Percentiles rank a stretch among this genome's conserved stretches.
phyloP scores from a whole-genome alignment of 257 asterid genomes.

The Fraxinus americana region DNA sequence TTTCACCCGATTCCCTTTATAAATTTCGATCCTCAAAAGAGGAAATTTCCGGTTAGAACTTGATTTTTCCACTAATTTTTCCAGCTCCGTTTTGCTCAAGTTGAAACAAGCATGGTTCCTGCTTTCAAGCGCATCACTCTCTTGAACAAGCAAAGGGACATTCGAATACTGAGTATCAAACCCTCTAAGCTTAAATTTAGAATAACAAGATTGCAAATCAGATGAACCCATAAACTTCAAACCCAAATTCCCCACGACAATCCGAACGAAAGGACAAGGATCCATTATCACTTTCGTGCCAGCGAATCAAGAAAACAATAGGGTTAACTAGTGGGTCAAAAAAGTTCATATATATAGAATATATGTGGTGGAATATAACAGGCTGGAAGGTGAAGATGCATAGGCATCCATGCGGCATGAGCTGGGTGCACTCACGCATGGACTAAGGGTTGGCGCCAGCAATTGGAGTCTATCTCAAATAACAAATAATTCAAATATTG shows the following conservation, averaged over 20 bases:
- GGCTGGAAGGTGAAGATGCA: conserved; percentile 30
- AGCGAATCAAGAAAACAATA: neutral
- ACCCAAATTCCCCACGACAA: conserved; percentile 61
- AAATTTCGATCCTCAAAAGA: conserved; percentile 57
- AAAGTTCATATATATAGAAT: neutral
- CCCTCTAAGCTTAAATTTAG: conserved; percentile 72
- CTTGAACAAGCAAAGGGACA: conserved; percentile 37
- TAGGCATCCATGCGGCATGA: conserved; percentile 77
- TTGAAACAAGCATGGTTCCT: conserved; percentile 58
- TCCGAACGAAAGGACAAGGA: conserved; percentile 91
- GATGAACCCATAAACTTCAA: conserved; percentile 37
- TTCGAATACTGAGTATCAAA: conserved; percentile 52
- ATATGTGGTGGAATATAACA: conserved; percentile 9
- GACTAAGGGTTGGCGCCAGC: conserved; percentile 42
- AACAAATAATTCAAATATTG: conserved; percentile 17
- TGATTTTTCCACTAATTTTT: conserved; percentile 49
- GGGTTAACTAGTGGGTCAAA: neutral
- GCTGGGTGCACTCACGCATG: conserved; percentile 78
- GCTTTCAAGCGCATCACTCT: conserved; percentile 50
- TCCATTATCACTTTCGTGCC: conserved; percentile 53
- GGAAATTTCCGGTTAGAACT: conserved; percentile 7
- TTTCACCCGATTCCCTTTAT: conserved; percentile 35
- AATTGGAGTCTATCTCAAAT: conserved; percentile 32
- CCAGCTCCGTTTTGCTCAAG: conserved; percentile 65
- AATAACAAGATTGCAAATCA: conserved; percentile 35